Evolutionary conservation across 495 filamentous ascomycete genomes (phyloP), one percentile per base, ranked within the genome.

Genomic region (Podospora pseudoanserina): DNA sequence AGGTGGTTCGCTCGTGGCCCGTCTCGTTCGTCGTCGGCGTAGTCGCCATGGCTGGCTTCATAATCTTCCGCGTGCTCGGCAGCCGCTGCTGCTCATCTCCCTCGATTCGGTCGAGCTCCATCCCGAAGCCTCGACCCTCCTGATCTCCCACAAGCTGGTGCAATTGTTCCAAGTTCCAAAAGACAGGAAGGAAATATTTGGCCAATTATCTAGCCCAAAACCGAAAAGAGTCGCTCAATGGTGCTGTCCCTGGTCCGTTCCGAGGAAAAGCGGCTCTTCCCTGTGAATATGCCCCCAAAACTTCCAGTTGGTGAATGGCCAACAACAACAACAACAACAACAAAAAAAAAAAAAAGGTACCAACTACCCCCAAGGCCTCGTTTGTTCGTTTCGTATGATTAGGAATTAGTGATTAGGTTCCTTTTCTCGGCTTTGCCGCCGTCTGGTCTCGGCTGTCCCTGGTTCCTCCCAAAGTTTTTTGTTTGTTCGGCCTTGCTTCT

Each of bases 41-140:
- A 6, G 39, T 49, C 5, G 15, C 15, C 39, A 49, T 13, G 39
- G 67, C 20, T 7, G 68, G 65, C 53, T 70, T 61, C 39, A 67
- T 26, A 27, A 67, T 18, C 11, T 64, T 26, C 30, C 55, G 65
- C 60, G 23, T 60, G 39, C 13, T 49, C 39, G 39, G 39, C 39
- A 49, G 39, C 60, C 66, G 70, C 19, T 27, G 68, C 19, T 27
- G 68, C 19, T 53, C 64, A 15, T 57, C 59, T 60, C n/a, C 32
- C 68, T 65, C 68, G 34, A 71, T 67, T 60, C 55, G 67, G 70
- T 70, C 73, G 67, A 63, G 60, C 73, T 75, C 75, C 75, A 77
- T 77, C 55, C n/a, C 55, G 55, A 62, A 44, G 53, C 39, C 16
- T 27, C 23, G 60, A 62, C 60, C 60, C 23, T 58, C 55, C 55